These are phyloP conservation scores for Choiromyces venosus DNA, from an alignment of 495 filamentous ascomycete species.

Conservation along the genomic window DNA sequence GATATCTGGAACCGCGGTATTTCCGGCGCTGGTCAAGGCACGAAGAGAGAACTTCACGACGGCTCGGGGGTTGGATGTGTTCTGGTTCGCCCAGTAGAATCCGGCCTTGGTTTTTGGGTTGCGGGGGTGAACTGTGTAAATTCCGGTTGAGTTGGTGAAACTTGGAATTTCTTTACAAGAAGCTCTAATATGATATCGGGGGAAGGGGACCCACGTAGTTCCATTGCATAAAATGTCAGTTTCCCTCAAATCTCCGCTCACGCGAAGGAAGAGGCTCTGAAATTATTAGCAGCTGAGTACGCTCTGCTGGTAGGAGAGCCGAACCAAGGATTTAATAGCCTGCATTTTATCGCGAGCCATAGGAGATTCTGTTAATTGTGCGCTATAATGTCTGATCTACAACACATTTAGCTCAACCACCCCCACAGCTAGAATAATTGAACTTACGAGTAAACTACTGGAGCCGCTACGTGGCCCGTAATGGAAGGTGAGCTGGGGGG, in stretches of 20 bases:
- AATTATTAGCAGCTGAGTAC: conserved; percentile 20
- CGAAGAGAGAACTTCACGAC: conserved; percentile 45
- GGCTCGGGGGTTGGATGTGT: conserved; percentile 41
- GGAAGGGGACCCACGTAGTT: conserved; percentile 50
- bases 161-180: too few relatives aligned
- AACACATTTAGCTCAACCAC: too few relatives aligned
- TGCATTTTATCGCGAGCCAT: conserved; percentile 43
- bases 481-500: conserved; percentile 13
- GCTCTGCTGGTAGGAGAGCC: not conserved
- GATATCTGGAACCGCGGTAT: conserved; percentile 47
- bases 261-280: conserved; percentile 55
- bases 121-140: conserved; percentile 52
- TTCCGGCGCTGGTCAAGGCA: conserved; percentile 46
- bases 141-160: conserved; percentile 35
- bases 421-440: too few relatives aligned
- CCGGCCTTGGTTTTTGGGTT: conserved; percentile 54
- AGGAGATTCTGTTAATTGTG: conserved; percentile 37
- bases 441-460: conserved; percentile 52
- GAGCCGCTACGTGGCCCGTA: conserved; percentile 48
- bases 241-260: conserved; percentile 51
- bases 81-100: conserved; percentile 49
- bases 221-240: conserved; percentile 56
- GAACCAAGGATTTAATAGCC: conserved; percentile 41
- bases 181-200: too few relatives aligned
- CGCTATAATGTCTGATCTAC: conserved; percentile 49